A percentile compares a stretch with the other conserved stretches of the same genome.
Conservation (phyloP, 257 asterid genomes). For the Handroanthus guayacan region DNA sequence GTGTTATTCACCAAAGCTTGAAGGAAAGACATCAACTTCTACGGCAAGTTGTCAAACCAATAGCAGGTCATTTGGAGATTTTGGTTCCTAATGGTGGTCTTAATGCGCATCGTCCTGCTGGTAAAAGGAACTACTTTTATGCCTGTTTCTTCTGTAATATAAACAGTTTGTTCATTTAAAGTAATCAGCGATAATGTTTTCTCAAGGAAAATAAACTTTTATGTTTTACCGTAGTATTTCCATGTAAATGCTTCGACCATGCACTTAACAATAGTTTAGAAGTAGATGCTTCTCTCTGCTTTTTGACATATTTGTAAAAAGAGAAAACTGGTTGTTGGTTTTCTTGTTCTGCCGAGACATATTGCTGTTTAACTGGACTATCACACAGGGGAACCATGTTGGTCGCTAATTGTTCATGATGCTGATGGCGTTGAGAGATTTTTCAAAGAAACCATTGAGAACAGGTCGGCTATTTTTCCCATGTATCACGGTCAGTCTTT, state of each 20-base stretch:
- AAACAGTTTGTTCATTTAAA: not conserved
- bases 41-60: constrained; percentile 70
- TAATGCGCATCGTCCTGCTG: constrained; percentile 70
- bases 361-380: constrained; percentile 33
- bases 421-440: constrained; percentile 79
- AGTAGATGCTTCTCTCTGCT: constrained; percentile 2
- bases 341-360: constrained; percentile 14
- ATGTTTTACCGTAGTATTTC: constrained; percentile 16
- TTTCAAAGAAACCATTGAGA: constrained; percentile 83
- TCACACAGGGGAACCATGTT: constrained; percentile 74
- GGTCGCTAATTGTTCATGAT: constrained; percentile 77
- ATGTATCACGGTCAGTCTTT: constrained; percentile 6
- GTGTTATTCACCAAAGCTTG: constrained; percentile 95
- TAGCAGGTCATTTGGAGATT: constrained; percentile 86
- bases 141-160: constrained; percentile 21
- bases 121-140: constrained; percentile 46
- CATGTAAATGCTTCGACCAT: not conserved
- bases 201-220: not conserved
- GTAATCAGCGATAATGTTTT: not conserved
- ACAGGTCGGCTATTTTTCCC: constrained; percentile 59
- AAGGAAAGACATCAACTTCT: constrained; percentile 90
- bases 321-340: not conserved
- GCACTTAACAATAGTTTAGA: constrained; percentile 12
- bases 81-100: constrained; percentile 91
- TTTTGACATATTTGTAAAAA: constrained; percentile 2